Percentiles rank a stretch among this genome's conserved stretches.
These are phyloP conservation scores for Thielaviopsis euricoi DNA, from an alignment of 2,329 filamentous ascomycete species.

Conservation along the genomic window DNA sequence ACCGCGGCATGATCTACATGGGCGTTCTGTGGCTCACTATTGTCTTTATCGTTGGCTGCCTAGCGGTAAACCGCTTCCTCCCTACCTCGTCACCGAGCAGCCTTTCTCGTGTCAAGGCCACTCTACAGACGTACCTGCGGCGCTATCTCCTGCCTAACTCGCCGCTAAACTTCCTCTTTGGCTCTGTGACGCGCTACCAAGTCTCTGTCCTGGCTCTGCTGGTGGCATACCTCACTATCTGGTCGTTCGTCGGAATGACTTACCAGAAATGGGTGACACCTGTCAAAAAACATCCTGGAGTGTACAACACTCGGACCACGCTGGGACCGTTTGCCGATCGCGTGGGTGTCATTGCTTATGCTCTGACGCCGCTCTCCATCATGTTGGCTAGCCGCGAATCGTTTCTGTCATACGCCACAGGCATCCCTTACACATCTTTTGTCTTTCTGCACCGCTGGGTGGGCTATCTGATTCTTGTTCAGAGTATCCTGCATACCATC, in stretches of 20 bases:
- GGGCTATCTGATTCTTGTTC: conserved; percentile 54
- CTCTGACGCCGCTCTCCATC: conserved; percentile 54
- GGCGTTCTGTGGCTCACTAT: conserved; percentile 34
- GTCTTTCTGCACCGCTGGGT: conserved; percentile 65
- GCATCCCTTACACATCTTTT: conserved; percentile 61
- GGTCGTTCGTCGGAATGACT: conserved; percentile 50
- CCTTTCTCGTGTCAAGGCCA: conserved; percentile 4
- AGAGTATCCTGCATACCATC: conserved; percentile 52
- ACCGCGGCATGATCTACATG: conserved; percentile 32
- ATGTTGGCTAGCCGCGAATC: conserved; percentile 53
- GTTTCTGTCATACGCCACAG: conserved; percentile 51
- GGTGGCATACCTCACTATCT: conserved; percentile 46
- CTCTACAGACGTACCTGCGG: conserved; percentile 18
- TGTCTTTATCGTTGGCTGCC: conserved; percentile 27
- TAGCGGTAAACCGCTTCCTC: conserved; percentile 14
- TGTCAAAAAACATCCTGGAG: conserved; percentile 34
- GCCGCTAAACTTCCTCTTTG: conserved; percentile 37
- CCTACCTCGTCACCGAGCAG: not conserved
- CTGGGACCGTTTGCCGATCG: conserved; percentile 55
- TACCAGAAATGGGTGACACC: conserved; percentile 58
- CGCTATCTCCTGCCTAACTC: conserved; percentile 45
- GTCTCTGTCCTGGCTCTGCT: conserved; percentile 43
- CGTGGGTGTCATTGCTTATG: conserved; percentile 54
- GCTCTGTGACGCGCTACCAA: conserved; percentile 51
- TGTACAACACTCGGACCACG: conserved; percentile 47